Base-by-base conservation (phyloP, 192 early-diverging fungal species). In the Dissophora globulifera region DNA sequence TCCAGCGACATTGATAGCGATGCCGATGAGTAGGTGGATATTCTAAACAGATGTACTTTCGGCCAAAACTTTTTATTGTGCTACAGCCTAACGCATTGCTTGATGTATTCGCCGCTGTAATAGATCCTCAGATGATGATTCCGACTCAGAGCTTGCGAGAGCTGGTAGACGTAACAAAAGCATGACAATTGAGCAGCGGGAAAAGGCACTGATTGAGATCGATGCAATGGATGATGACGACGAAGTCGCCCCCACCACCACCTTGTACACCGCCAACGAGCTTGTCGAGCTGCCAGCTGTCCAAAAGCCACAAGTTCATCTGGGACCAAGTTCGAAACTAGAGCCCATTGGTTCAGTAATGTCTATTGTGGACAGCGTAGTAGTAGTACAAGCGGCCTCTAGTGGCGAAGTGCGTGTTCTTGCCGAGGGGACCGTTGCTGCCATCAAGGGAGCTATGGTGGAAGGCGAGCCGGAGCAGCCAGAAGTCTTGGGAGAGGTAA, bases 361-460 rank as follows among this genome's bases (percentile, higher is more conserved):
- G 50, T 75, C 83, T 19, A 72, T 92, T 1, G 94, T 99, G 16
- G 90, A 88, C 6, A 85, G 87, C 47, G 82, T 87, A 9, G 82
- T 98, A 3, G 86, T 94, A 0, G 84, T 99, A 13, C 75, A 90
- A 64, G 78, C 86, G 27, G 62, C 42, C 9, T 51, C 59, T 8
- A 76, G 75, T 42, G 88, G 67, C 20, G 84, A 84, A 45, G 41
- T 62, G 43, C 80, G 62, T 45, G 88, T 94, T 3, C 79, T 99
- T 26, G 95, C 98, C 67, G 61, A 79, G 0, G 97, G 92, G 17
- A 91, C 85, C 12, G 47, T 96, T 4, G 78, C 98, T 10, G 83
- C 88, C 0, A 42, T 75, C 8, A 19, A 32, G 26, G 38, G 38
- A 30, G 22, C 27, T 16, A 15, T 3, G 11, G 31, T 53, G 2